These are phyloP conservation scores for Lactarius quietus DNA, from an alignment of 768 basidiomycete species.

Conservation along the genomic window DNA sequence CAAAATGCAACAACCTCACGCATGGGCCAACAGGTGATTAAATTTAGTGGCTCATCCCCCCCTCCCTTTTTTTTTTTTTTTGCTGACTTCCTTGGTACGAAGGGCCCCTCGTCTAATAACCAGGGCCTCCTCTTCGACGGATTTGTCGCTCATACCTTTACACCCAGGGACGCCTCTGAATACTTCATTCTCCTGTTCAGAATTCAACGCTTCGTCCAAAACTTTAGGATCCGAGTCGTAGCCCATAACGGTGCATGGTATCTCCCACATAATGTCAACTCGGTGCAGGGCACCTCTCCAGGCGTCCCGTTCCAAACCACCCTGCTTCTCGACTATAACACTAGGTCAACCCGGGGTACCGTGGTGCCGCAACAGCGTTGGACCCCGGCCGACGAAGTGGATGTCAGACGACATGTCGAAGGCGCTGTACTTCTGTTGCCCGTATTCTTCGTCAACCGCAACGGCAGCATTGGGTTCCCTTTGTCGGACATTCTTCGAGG, in stretches of 20 bases:
- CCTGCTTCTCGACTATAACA: background rate
- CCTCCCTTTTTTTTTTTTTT: too few relatives aligned
- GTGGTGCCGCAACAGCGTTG: slow-evolving; percentile 15
- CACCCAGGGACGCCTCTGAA: background rate
- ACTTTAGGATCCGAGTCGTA: background rate
- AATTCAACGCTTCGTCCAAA: background rate
- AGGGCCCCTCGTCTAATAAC: background rate
- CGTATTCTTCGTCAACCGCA: slow-evolving; percentile 1
- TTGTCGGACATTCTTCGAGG: slow-evolving; percentile 3
- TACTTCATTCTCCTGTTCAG: slow-evolving; percentile 5
- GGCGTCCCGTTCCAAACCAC: background rate
- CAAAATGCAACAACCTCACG: too few relatives aligned
- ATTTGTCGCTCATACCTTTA: background rate
- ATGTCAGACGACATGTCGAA: slow-evolving; percentile 3
- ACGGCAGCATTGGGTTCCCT: background rate
- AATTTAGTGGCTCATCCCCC: too few relatives aligned
- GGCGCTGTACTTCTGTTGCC: slow-evolving; percentile 6
- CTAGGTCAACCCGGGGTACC: background rate
- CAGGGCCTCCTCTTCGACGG: slow-evolving; percentile 11
- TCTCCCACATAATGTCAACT: background rate
- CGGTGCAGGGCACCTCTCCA: background rate
- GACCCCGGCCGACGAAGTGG: slow-evolving; percentile 7
- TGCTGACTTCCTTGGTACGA: too few relatives aligned
- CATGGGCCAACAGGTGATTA: too few relatives aligned
- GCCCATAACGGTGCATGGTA: background rate